A percentile compares a stretch with the other conserved stretches of the same genome.
These are phyloP conservation scores for Penicillium canariense DNA, from an alignment of 495 filamentous ascomycete genomes.

Conservation along the genomic window DNA sequence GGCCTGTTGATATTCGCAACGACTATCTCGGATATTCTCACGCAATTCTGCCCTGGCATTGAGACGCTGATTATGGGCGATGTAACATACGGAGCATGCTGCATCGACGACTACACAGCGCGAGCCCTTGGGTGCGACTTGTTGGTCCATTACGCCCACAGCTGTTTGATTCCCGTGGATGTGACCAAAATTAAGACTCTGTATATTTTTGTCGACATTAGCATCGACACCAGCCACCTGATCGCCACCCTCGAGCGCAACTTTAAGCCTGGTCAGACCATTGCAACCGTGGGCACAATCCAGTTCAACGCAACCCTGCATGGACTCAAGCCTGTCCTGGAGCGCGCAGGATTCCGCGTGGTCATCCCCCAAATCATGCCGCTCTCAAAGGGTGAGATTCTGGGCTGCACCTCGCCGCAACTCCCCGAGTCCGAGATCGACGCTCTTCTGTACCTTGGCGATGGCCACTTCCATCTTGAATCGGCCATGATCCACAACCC, in stretches of 20 bases:
- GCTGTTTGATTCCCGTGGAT: constrained; percentile 92
- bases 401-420: constrained; percentile 89
- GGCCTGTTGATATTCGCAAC: constrained; percentile 94
- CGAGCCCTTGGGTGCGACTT: constrained; percentile 92
- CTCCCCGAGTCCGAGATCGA: constrained; percentile 61
- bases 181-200: constrained; percentile 93
- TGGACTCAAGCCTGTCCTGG: constrained; percentile 68
- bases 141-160: constrained; percentile 95
- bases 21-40: constrained; percentile 95
- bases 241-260: constrained; percentile 85
- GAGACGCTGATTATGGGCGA: constrained; percentile 98
- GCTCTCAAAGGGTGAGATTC: constrained; percentile 87
- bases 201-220: constrained; percentile 98
- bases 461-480: constrained; percentile 96
- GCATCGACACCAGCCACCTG: constrained; percentile 86
- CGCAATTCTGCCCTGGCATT: constrained; percentile 85
- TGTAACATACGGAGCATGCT: constrained; percentile 98
- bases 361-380: constrained; percentile 92
- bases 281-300: constrained; percentile 94
- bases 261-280: constrained; percentile 75
- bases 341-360: constrained; percentile 76
- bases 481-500: constrained; percentile 99
- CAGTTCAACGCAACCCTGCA: constrained; percentile 98
- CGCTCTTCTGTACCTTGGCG: constrained; percentile 86
- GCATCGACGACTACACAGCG: constrained; percentile 97